Percentiles rank a stretch among this genome's conserved stretches.
These are phyloP conservation scores for Tetracentron sinense DNA, from an alignment of 164 flowering plant genomes.

Conservation along the genomic window DNA sequence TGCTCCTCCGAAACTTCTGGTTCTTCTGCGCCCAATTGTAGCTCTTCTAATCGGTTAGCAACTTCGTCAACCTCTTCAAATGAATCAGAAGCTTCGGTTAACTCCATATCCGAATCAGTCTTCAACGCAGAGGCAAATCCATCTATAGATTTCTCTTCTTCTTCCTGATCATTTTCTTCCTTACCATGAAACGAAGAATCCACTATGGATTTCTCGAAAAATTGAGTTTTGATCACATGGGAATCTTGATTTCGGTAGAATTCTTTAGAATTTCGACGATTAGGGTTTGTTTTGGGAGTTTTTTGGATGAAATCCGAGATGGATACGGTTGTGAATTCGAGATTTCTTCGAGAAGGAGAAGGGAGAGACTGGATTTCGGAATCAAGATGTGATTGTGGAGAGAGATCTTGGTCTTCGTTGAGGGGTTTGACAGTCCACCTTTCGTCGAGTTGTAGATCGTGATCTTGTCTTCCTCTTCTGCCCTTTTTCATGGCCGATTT, in stretches of 20 bases:
- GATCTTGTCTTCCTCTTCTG: conserved; percentile 13
- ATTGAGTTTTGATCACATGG: conserved; percentile 7
- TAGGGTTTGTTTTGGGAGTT: background rate
- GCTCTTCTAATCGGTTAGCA: conserved; percentile 36
- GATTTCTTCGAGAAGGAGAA: conserved; percentile 6
- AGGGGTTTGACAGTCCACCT: conserved; percentile 23
- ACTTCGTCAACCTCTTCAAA: conserved; percentile 20
- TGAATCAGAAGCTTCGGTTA: conserved; percentile 14
- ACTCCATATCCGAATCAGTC: conserved; percentile 9
- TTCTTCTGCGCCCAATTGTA: conserved; percentile 38
- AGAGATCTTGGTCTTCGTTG: background rate
- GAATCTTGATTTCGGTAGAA: conserved; percentile 12
- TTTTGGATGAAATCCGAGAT: conserved; percentile 1
- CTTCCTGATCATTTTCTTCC: conserved; percentile 12
- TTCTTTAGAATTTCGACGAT: conserved; percentile 14
- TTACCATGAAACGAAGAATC: conserved; percentile 11
- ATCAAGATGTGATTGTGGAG: conserved; percentile 4
- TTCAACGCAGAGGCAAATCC: conserved; percentile 4
- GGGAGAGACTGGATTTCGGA: conserved; percentile 2
- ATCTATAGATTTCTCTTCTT: conserved; percentile 6
- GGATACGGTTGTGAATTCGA: conserved; percentile 5
- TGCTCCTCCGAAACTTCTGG: conserved; percentile 56
- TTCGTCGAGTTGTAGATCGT: background rate
- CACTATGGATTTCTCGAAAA: conserved; percentile 16
- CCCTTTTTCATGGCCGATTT: conserved; percentile 10